These are phyloP conservation scores for Pichia sp. DNA, from an alignment of 1,139 yeast genomes.

Conservation along the genomic window DNA sequence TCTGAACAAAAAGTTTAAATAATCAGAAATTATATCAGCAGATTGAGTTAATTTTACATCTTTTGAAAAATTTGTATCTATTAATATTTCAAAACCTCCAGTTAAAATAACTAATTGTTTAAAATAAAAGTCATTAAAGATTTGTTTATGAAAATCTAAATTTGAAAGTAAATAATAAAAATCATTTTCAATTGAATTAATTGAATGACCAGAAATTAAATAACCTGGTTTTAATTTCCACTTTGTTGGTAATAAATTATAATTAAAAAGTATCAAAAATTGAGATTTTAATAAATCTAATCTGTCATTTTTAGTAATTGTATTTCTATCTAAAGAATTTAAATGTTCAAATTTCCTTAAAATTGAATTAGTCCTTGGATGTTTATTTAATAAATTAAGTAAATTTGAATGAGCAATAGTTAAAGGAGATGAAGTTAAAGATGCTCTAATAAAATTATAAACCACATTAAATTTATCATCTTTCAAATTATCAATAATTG, in stretches of 20 bases:
- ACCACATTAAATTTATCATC: constrained; percentile 36
- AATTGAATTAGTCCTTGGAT: constrained; percentile 23
- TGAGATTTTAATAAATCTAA: constrained; percentile 27
- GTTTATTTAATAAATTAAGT: constrained; percentile 24
- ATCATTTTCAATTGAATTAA: constrained; percentile 32
- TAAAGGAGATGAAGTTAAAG: constrained; percentile 47
- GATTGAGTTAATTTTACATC: constrained; percentile 18
- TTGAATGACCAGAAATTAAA: constrained; percentile 27
- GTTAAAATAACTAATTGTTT: constrained; percentile 29
- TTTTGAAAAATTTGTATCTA: constrained; percentile 22
- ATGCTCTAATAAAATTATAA: constrained; percentile 54
- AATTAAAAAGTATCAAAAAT: constrained; percentile 26
- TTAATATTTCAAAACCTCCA: constrained; percentile 30
- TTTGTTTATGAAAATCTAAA: constrained; percentile 26
- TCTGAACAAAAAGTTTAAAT: constrained; percentile 30
- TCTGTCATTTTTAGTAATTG: constrained; percentile 30
- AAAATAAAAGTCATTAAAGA: constrained; percentile 28
- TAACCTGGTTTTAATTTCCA: constrained; percentile 30
- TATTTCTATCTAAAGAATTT: constrained; percentile 21
- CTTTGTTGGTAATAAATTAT: constrained; percentile 25
- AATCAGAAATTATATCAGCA: constrained; percentile 22
- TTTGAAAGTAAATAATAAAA: constrained; percentile 27
- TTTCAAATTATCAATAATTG: constrained; percentile 44
- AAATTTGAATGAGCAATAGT: constrained; percentile 40
- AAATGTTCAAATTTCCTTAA: constrained; percentile 24